These are phyloP conservation scores for Dissophora ornata DNA, from an alignment of 192 early-diverging fungal species.

Conservation along the genomic window DNA sequence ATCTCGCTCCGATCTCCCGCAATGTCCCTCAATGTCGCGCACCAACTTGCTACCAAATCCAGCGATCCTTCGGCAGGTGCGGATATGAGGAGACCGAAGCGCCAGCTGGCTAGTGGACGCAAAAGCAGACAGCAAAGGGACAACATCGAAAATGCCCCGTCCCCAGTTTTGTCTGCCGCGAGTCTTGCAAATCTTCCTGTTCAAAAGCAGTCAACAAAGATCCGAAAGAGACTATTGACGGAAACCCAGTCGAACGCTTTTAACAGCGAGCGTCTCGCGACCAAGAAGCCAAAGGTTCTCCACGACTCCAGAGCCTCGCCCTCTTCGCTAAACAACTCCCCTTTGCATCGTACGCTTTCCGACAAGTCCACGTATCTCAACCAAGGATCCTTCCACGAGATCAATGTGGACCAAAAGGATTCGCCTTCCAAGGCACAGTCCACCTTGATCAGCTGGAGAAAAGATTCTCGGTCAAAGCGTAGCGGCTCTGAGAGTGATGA, in stretches of 20 bases:
- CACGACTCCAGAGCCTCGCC: not conserved
- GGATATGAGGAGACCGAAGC: conserved; percentile 17
- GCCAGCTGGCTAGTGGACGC: conserved; percentile 3
- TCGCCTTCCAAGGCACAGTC: conserved; percentile 11
- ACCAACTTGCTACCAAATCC: conserved; percentile 4
- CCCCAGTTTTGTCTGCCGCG: not conserved
- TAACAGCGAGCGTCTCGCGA: conserved; percentile 3
- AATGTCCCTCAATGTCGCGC: conserved; percentile 32
- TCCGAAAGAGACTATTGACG: conserved; percentile 29
- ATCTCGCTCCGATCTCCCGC: conserved; percentile 2
- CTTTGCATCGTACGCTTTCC: conserved; percentile 38
- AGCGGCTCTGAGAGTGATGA: conserved; percentile 33
- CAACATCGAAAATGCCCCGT: conserved; percentile 24
- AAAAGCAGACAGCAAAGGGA: conserved; percentile 24
- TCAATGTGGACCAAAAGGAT: not conserved
- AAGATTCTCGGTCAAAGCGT: conserved; percentile 8
- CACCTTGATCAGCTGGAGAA: conserved; percentile 12
- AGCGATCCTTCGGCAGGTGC: not conserved
- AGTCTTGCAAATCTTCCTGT: conserved; percentile 31
- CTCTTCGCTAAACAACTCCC: conserved; percentile 9
- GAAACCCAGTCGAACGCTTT: conserved; percentile 17
- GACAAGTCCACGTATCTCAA: conserved; percentile 43
- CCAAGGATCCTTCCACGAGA: conserved; percentile 11
- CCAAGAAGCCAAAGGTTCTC: conserved; percentile 22
- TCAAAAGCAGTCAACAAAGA: conserved; percentile 37